Evolutionary conservation across 2,329 filamentous ascomycete genomes (phyloP).

Genomic region (Cordyceps farinosa): DNA sequence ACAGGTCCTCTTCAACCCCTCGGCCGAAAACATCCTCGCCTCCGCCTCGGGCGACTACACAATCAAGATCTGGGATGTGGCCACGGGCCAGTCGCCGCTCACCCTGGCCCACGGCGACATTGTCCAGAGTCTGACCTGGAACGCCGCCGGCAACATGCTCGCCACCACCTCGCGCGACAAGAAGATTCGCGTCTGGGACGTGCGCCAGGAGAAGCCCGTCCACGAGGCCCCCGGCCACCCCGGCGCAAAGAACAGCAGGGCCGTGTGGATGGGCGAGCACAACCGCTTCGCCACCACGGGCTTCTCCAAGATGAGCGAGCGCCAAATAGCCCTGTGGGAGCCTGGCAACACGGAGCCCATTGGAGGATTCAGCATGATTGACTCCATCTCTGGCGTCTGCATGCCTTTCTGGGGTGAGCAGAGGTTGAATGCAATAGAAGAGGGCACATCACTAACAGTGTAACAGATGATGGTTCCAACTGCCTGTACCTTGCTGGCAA

Average conservation of each 20-base stretch:
- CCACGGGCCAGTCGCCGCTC: conserved; percentile 69
- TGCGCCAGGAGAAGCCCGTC: conserved; percentile 82
- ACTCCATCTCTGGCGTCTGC: conserved; percentile 95
- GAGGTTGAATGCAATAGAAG: conserved; percentile 20
- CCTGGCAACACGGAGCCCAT: conserved; percentile 80
- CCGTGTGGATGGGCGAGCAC: conserved; percentile 95
- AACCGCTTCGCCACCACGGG: conserved; percentile 94
- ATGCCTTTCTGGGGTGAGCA: conserved; percentile 92
- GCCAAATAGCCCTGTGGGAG: conserved; percentile 95
- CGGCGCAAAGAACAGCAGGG: conserved; percentile 95
- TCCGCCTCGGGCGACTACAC: conserved; percentile 93
- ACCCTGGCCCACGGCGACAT: conserved; percentile 85
- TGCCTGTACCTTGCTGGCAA: conserved; percentile 96
- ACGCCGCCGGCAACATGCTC: conserved; percentile 77
- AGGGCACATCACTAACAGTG: conserved; percentile 29
- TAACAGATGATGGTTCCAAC: conserved; percentile 74
- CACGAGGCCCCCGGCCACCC: conserved; percentile 82
- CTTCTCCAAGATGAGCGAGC: conserved; percentile 97
- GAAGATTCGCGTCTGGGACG: conserved; percentile 97
- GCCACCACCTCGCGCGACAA: conserved; percentile 96
- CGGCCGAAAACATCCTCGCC: conserved; percentile 91
- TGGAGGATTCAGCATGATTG: conserved; percentile 83
- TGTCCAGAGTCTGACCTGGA: conserved; percentile 95
- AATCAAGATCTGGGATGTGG: conserved; percentile 93
- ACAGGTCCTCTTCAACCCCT: conserved; percentile 95